Base-by-base conservation (phyloP, 345 rosid genomes). In the Turritis glabra region DNA sequence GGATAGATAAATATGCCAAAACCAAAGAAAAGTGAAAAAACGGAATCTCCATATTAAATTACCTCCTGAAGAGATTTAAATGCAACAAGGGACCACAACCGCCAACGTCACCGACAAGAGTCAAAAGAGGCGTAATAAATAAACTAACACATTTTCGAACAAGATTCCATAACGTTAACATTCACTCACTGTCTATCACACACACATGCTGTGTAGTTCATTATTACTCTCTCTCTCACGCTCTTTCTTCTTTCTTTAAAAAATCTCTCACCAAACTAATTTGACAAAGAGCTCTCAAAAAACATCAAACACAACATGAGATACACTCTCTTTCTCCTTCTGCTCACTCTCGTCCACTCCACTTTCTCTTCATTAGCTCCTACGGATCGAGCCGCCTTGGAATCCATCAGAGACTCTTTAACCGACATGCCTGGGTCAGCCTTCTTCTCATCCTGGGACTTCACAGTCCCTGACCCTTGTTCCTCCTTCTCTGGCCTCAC, bases 371-470 rank as follows among this genome's bases (percentile, higher is more conserved):
- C 61, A 10, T 35, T 77, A 35, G 58, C 72, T 37, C 76, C 76
- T 1, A 63, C 11, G 3, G 80, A 77, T 60, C 59, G 17, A 37
- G 53, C 88, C 12, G 85, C 87, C 1, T 80, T 90, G 17, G 44
- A 71, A n/a, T 78, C 83, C 70, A 73, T 88, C 64, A 82, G 81
- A 68, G 58, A 64, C 82, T 83, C 80, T 67, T 88, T 90, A 72
- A 85, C 93, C 14, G 96, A 88, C 75, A 74, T 85, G 69, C 88
- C 88, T 7, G 86, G 88, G 27, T 58, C 84, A 13, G 18, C 66
- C 64, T 86, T 86, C 84, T 84, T 90, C 81, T 74, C 91, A 47
- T 69, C 89, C 21, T 88, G 93, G 93, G 84, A 90, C 82, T 82
- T 86, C 78, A 19, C 80, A 30, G 38, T 74, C 35, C 75, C 83